A percentile compares a stretch with the other conserved stretches of the same genome.
Evolutionary conservation across 176 grass and related monocot species (phyloP).

Genomic region (Rhynchospora tenuis): DNA sequence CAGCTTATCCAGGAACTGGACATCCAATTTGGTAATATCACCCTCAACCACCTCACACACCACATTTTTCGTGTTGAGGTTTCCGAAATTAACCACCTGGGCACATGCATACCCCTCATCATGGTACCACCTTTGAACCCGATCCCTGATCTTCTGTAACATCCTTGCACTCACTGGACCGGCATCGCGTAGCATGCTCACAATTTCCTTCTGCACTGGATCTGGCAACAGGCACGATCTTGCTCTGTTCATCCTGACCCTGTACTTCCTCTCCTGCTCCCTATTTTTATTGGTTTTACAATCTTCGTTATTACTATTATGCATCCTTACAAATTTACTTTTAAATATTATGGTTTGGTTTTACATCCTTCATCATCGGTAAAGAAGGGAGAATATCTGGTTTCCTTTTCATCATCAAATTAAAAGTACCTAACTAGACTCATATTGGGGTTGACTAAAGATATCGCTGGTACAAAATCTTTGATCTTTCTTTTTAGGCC

Average conservation of each 20-base stretch:
- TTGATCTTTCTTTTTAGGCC: no score
- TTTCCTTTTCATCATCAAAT: neutral
- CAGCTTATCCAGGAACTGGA: slow-evolving; percentile 94
- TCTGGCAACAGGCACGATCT: slow-evolving; percentile 62
- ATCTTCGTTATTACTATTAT: neutral
- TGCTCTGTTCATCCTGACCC: slow-evolving; percentile 53
- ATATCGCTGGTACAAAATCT: neutral
- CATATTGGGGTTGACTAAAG: neutral
- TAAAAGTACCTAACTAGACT: neutral
- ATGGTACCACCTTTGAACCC: slow-evolving; percentile 90
- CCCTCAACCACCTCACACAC: slow-evolving; percentile 91
- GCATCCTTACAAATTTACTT: neutral
- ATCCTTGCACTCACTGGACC: slow-evolving; percentile 78
- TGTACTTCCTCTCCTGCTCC: slow-evolving; percentile 85
- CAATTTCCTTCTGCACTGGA: slow-evolving; percentile 56
- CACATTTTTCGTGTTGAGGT: slow-evolving; percentile 88
- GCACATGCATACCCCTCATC: slow-evolving; percentile 90
- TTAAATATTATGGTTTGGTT: neutral
- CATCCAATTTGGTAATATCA: slow-evolving; percentile 73
- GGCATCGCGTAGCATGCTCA: slow-evolving; percentile 66
- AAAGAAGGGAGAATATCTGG: neutral
- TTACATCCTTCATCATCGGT: neutral
- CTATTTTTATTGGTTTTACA: slow-evolving; percentile 24
- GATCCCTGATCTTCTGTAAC: slow-evolving; percentile 89
- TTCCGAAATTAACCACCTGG: slow-evolving; percentile 89